Evolutionary conservation across 2,329 filamentous ascomycete species (phyloP).

Genomic region (Albophoma yamanashiensis): DNA sequence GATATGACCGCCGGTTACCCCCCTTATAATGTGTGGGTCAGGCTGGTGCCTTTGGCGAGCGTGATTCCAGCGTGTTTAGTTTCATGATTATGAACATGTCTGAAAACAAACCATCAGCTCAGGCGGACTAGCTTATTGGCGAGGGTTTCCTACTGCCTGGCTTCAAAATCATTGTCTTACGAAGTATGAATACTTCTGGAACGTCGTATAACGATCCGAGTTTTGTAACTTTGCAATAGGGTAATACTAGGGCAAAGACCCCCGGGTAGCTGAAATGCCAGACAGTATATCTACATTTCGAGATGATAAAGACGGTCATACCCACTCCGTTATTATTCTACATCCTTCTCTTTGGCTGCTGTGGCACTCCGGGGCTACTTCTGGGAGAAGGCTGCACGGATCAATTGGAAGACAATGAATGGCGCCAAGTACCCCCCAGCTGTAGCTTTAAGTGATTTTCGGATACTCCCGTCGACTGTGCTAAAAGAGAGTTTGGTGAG

Average conservation of each 20-base stretch:
- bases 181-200: no score
- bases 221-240: slow-evolving; percentile 22
- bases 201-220: no score
- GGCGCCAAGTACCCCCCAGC: slow-evolving; percentile 28
- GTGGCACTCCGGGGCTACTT: slow-evolving; percentile 38
- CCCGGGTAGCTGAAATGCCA: slow-evolving; percentile 36
- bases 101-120: slow-evolving; percentile 29
- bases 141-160: slow-evolving; percentile 39
- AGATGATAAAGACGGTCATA: slow-evolving; percentile 44
- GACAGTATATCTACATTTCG: slow-evolving; percentile 26
- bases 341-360: slow-evolving; percentile 40
- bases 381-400: slow-evolving; percentile 41
- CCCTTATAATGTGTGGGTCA: slow-evolving; percentile 40
- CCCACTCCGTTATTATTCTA: slow-evolving; percentile 46
- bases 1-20: slow-evolving; percentile 46
- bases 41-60: slow-evolving; percentile 46
- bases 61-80: slow-evolving; percentile 44
- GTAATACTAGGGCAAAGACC: slow-evolving; percentile 34
- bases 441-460: slow-evolving; percentile 39
- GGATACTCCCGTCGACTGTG: slow-evolving; percentile 34
- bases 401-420: slow-evolving; percentile 40
- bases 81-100: slow-evolving; percentile 45
- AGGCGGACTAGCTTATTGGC: slow-evolving; percentile 44
- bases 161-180: slow-evolving; percentile 38
- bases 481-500: slow-evolving; percentile 29